Percentiles rank a stretch among this genome's conserved stretches.
These are phyloP conservation scores for Aristolochia contorta DNA, from an alignment of 164 flowering plant genomes.

Conservation along the genomic window DNA sequence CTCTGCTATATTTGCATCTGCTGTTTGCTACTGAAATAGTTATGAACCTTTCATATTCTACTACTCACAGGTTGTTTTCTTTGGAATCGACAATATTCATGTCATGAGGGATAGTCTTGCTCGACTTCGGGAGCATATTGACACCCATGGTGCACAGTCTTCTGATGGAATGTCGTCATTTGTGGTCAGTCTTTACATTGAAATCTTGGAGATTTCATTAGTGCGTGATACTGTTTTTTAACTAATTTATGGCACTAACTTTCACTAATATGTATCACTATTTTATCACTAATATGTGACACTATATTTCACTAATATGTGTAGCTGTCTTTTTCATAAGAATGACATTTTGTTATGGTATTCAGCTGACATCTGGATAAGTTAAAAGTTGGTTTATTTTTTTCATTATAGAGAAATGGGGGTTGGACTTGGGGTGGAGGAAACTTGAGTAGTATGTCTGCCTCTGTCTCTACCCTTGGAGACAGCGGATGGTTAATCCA, in stretches of 20 bases:
- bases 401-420: constrained; percentile 72
- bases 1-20: neutral
- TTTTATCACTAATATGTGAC: no score
- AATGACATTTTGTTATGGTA: neutral
- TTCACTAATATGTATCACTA: no score
- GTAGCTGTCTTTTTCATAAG: neutral
- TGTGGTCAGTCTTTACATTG: constrained; percentile 41
- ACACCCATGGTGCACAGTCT: constrained; percentile 84
- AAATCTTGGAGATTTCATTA: no score
- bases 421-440: constrained; percentile 99
- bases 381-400: neutral
- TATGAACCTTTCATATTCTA: neutral
- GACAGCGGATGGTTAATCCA: constrained; percentile 98
- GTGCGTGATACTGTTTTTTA: no score
- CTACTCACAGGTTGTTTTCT: constrained; percentile 67
- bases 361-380: neutral
- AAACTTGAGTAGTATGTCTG: constrained; percentile 98
- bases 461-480: constrained; percentile 95
- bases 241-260: no score
- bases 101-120: constrained; percentile 95
- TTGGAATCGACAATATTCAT: constrained; percentile 99
- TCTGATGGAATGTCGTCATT: constrained; percentile 97
- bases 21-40: neutral
- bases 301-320: no score
- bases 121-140: constrained; percentile 92